Evolutionary conservation across 148 eudicot genomes (phyloP), one percentile per base, ranked within the genome.

Genomic region (Chenopodium suecicum): DNA sequence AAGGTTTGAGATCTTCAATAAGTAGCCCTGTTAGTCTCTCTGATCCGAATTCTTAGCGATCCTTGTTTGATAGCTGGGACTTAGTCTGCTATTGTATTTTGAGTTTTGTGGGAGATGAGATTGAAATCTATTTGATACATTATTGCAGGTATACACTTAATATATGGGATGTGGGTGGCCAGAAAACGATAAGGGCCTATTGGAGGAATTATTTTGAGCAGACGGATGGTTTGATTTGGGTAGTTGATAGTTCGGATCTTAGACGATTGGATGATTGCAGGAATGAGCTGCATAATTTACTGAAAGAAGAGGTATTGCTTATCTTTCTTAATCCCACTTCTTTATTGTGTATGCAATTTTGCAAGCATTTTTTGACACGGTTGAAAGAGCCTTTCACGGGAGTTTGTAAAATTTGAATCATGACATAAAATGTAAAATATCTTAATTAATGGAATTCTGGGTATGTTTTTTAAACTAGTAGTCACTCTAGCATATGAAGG

Each of bases 201-300:
- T 96, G 99, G 99, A 91, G 99, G 83, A 96, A 97, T 90, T 97
- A 97, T 85, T 97, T 97, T 84, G 99, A 97, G 89, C 98, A 97
- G 88, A 92, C 98, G 75, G 99, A 97, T 89, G 98, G 99, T 31
- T 90, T 97, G 88, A 93, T 97, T 37, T 97, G 98, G 98, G 98
- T 97, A 25, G 99, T 97, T 83, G 99, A 96, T 85, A 96, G 98
- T 86, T 96, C 98, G 3, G 98, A 96, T 91, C 88, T 96, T 67
- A 90, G 99, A 80, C 86, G 99, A 65, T 84, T 92, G 66, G 95
- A 96, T 73, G 98, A 96, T 82, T 96, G 98, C 90, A 91, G 87
- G 78, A 83, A 89, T 79, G 97, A 94, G 85, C 85, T 92, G 80
- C 92, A 94, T 79, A 96, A 94, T 88, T 87, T 96, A 54, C 89